A percentile compares a stretch with the other conserved stretches of the same genome.
phyloP scores from a whole-genome alignment of 305 asterid species.

The Coffea humblotiana region DNA sequence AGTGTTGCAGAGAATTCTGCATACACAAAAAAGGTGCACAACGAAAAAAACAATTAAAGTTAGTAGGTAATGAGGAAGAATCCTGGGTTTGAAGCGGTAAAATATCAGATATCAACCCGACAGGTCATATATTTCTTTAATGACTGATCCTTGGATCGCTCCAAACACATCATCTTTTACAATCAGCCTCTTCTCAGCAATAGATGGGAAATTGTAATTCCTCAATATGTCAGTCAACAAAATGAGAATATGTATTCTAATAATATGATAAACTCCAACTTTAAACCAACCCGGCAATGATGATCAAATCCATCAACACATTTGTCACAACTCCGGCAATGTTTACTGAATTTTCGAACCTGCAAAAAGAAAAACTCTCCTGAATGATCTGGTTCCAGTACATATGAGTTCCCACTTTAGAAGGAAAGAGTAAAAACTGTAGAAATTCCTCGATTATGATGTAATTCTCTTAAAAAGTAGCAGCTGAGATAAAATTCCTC shows the following conservation, averaged over 20 bases:
- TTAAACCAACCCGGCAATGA: conserved; percentile 90
- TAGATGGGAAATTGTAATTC: not conserved
- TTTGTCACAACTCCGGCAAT: conserved; percentile 97
- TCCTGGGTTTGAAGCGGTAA: not conserved
- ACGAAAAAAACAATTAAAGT: not conserved
- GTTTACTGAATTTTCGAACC: conserved; percentile 94
- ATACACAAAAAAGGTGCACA: not conserved
- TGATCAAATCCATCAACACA: conserved; percentile 99
- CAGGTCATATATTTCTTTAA: not conserved
- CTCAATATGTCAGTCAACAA: not conserved
- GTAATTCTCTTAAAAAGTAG: not conserved
- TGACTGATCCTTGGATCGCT: not conserved
- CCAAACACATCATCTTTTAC: too few relatives aligned
- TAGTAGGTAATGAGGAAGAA: too few relatives aligned
- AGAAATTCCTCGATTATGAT: too few relatives aligned
- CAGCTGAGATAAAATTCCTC: not conserved
- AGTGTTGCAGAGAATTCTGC: not conserved
- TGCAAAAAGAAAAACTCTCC: conserved; percentile 29
- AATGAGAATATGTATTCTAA: not conserved
- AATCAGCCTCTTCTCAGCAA: not conserved
- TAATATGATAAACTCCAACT: conserved; percentile 10
- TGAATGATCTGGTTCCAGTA: conserved; percentile 6
- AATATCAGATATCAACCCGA: too few relatives aligned
- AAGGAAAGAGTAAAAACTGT: not conserved
- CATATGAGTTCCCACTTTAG: not conserved